A percentile compares a stretch with the other conserved stretches of the same genome.
phyloP scores from a whole-genome alignment of 179 eudicot genomes.

The Spinacia oleracea region DNA sequence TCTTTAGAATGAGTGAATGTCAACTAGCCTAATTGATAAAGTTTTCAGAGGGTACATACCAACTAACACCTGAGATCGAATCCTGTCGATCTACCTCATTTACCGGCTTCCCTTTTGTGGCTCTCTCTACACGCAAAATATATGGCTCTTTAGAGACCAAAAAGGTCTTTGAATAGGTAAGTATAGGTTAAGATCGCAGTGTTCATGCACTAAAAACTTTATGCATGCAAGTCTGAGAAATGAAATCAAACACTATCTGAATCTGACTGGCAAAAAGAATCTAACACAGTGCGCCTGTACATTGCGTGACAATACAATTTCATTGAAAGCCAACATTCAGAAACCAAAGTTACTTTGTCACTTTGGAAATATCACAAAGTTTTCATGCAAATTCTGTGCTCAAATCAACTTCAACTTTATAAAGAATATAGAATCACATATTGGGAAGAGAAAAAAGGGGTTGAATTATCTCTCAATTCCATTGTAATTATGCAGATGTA shows the following conservation, averaged over 20 bases:
- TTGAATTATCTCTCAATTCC: background rate
- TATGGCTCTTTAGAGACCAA: no score
- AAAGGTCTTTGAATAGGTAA: background rate
- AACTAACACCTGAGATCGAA: no score
- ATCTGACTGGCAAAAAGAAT: slow-evolving; percentile 9
- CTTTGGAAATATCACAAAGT: slow-evolving; percentile 11
- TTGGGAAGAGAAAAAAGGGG: background rate
- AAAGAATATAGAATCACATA: background rate
- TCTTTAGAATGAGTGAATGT: no score
- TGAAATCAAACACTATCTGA: background rate
- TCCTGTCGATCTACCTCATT: no score
- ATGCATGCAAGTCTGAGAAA: background rate
- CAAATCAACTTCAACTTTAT: slow-evolving; percentile 4
- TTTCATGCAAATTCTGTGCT: slow-evolving; percentile 14
- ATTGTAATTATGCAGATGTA: background rate
- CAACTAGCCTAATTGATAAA: no score
- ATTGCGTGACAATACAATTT: slow-evolving; percentile 8
- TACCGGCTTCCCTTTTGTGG: no score
- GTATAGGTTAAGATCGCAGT: background rate
- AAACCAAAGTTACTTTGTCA: background rate
- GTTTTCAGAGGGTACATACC: no score
- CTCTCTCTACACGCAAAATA: no score
- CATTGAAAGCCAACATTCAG: background rate
- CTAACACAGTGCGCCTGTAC: background rate
- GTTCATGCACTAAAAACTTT: background rate